Conservation (phyloP, 768 basidiomycete species). For the Suillus paluster region DNA sequence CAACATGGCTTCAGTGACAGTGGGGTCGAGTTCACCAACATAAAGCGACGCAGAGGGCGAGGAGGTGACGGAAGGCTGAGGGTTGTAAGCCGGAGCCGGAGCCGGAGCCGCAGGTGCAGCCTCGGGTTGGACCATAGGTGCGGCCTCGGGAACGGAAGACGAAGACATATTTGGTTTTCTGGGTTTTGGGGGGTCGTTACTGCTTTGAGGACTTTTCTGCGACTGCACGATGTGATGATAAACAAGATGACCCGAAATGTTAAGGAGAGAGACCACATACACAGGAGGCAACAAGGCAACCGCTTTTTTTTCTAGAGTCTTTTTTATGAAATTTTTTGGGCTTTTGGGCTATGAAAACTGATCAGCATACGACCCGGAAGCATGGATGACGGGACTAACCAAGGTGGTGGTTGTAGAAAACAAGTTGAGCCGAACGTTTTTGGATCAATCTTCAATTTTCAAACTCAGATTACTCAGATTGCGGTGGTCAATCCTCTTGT, state of each 20-base stretch:
- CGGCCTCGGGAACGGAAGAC: constrained; percentile 57
- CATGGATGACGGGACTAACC: constrained; percentile 45
- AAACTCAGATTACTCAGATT: constrained; percentile 41
- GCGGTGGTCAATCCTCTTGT: neutral
- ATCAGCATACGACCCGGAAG: constrained; percentile 21
- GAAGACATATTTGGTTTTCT: constrained; percentile 65
- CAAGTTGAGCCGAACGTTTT: constrained; percentile 25
- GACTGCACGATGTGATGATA: constrained; percentile 40
- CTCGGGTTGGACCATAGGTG: constrained; percentile 54
- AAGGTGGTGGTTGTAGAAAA: constrained; percentile 71
- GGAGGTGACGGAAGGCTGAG: constrained; percentile 54
- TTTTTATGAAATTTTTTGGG: constrained; percentile 64
- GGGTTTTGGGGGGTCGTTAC: constrained; percentile 80
- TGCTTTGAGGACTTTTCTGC: constrained; percentile 87
- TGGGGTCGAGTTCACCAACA: constrained; percentile 97
- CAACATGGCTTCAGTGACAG: constrained; percentile 98
- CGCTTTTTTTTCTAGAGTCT: constrained; percentile 70
- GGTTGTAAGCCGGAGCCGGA: constrained; percentile 60
- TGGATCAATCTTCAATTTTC: constrained; percentile 35
- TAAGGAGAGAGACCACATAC: constrained; percentile 42
- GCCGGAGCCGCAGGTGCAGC: constrained; percentile 48
- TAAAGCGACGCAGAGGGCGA: constrained; percentile 93
- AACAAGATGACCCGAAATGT: constrained; percentile 20
- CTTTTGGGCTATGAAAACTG: constrained; percentile 56
- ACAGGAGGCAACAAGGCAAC: constrained; percentile 79